Evolutionary conservation across 2,329 filamentous ascomycete genomes (phyloP).

Genomic region (Aspergillus persii): DNA sequence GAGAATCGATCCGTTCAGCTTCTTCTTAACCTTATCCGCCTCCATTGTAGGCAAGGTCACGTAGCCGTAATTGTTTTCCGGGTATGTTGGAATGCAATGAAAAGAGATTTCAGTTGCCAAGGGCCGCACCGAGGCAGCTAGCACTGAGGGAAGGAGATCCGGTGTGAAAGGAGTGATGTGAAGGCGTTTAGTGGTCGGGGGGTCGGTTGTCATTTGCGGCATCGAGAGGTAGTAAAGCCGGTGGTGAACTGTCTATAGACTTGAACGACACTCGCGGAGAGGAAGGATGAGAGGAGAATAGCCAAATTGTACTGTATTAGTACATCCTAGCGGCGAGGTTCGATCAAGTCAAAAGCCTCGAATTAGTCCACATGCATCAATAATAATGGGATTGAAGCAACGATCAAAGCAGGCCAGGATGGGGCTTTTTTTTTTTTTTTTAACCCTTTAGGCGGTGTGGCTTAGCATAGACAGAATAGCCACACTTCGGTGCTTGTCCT

Average conservation of each 20-base stretch:
- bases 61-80: conserved; percentile 87
- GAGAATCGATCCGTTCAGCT: conserved; percentile 80
- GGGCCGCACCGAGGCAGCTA: conserved; percentile 66
- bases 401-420: too few species aligned
- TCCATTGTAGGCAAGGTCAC: conserved; percentile 77
- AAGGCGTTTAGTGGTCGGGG: conserved; percentile 53
- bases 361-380: neutral
- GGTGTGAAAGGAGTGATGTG: conserved; percentile 86
- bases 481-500: neutral
- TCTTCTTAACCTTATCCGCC: conserved; percentile 87
- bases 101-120: conserved; percentile 80
- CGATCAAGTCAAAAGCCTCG: neutral
- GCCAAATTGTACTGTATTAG: neutral
- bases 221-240: neutral
- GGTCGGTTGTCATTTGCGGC: conserved; percentile 20
- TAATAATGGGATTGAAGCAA: neutral
- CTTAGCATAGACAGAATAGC: neutral
- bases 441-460: neutral
- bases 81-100: conserved; percentile 80
- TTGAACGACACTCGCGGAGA: neutral
- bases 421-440: neutral
- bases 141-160: conserved; percentile 67
- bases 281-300: neutral
- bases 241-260: neutral
- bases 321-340: neutral